Evolutionary conservation across 2,329 filamentous ascomycete species (phyloP), one percentile per base, ranked within the genome.

Genomic region (Fusarium hainanense): DNA sequence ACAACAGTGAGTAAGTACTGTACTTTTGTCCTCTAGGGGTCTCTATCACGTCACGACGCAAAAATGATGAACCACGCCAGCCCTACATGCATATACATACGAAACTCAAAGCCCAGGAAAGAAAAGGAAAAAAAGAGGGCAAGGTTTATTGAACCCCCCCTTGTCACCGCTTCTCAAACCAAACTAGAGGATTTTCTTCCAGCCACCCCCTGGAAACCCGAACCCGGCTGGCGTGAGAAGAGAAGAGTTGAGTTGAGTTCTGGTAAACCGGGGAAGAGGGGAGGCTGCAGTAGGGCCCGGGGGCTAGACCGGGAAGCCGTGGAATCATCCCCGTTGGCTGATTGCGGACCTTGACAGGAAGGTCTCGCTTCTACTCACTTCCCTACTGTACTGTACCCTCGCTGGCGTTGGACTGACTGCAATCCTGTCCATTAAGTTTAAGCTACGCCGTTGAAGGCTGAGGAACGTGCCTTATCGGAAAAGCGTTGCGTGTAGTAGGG

Each of bases 291-390:
- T 70, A 70, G 68, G 54, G 51, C 68, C 63, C 66, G 66, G 62
- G 48, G 61, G 40, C 46, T 66, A 54, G 54, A 60, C 67, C 49
- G 63, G 67, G 67, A 68, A 59, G 48, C 48, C 37, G 42, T 63
- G 67, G 67, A 70, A 67, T 59, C 43, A 48, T 64, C 68, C 68
- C 63, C 37, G 58, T 70, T 70, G 63, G 67, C n/a, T 66, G 49
- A 42, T 41, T 43, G 25, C 40, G 42, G 23, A 27, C 54, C 47
- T 50, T 58, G 54, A 47, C 47, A 62, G 43, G 14, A 30, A 30
- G 30, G 46, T 41, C 47, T 69, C 49, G 54, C 61, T 23, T 23
- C 21, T 57, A 46, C 25, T 30, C 48, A 37, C 34, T 37, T 37
- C 34, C 34, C 18, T 37, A 11, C 34, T n/a, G 34, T 7, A 37